Base-by-base conservation (phyloP, 225 moss, liverwort and hornwort genomes). In the Asterella californica region DNA sequence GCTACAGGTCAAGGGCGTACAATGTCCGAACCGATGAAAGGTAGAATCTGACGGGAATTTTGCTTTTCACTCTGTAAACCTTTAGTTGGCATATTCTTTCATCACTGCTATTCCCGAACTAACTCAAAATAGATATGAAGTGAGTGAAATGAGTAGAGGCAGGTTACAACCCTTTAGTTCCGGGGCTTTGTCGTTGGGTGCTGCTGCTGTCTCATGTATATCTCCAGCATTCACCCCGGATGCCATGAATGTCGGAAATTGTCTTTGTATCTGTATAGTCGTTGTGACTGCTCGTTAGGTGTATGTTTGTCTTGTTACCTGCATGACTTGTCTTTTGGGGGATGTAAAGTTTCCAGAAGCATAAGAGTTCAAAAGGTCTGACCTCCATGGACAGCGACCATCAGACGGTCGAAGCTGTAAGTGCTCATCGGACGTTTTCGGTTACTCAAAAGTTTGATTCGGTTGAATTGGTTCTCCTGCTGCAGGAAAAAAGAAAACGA, bases 401-500 rank as follows among this genome's bases (percentile, higher is more conserved):
- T 34, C 18, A 15, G 36, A 36, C 18, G 34, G 4, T 19, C 32
- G 37, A 15, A 36, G 36, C 36, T 36, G 37, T 36, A 17, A 18
- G 37, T 67, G 18, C 2, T 67, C 67, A 0, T 15, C 9, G 9
- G 66, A 33, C 33, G 17, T 25, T n/a, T 24, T 11, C 0, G 45
- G 45, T 70, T 25, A 65, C 65, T n/a, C 71, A 15, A 47, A n/a
- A 14, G 54, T 55, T 57, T 52, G 36, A 68, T 6, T 74, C 8
- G 52, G 4, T 30, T 29, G 71, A 12, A 14, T 47, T 52, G 47
- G 29, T 53, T 53, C 29, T 53, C n/a, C 45, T 82, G 27, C 54
- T 85, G 2, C 83, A 88, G 87, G 85, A 64, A 85, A 81, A 75
- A 88, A 88, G 76, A 84, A 81, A 70, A 69, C 82, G 27, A 85